These are phyloP conservation scores for Gentiana macrophylla DNA, from an alignment of 257 asterid species.

Conservation along the genomic window DNA sequence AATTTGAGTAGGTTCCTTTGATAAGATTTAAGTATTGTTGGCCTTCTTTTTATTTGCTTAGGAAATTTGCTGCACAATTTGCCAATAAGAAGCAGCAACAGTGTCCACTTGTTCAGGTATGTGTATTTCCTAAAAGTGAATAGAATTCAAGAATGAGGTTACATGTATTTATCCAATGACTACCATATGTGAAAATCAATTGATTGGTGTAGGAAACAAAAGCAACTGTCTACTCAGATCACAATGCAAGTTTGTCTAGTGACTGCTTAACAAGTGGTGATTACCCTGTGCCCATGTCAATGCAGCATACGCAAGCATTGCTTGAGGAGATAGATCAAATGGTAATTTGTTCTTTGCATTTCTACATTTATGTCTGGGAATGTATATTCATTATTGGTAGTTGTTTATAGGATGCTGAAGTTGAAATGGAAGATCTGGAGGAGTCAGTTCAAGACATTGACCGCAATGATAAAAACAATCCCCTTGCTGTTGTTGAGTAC, in stretches of 20 bases:
- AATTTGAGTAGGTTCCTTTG: background rate
- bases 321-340: constrained; percentile 70
- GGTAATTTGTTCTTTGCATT: constrained; percentile 28
- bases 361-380: background rate
- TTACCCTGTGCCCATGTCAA: constrained; percentile 52
- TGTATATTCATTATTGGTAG: background rate
- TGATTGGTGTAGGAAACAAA: constrained; percentile 20
- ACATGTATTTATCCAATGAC: background rate
- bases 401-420: constrained; percentile 26
- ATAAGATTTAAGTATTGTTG: background rate
- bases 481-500: constrained; percentile 61
- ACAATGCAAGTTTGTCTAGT: constrained; percentile 23
- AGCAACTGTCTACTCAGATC: constrained; percentile 18
- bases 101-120: constrained; percentile 29
- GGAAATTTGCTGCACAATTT: constrained; percentile 53
- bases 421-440: constrained; percentile 47
- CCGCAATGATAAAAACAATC: constrained; percentile 34
- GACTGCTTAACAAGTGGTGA: constrained; percentile 21
- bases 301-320: constrained; percentile 74
- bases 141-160: background rate
- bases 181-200: background rate
- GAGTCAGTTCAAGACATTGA: constrained; percentile 49
- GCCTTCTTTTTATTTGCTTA: constrained; percentile 10
- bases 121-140: background rate
- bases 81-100: constrained; percentile 38